These are phyloP conservation scores for Platanthera guangdongensis DNA, from an alignment of 106 monocot species.

Conservation along the genomic window DNA sequence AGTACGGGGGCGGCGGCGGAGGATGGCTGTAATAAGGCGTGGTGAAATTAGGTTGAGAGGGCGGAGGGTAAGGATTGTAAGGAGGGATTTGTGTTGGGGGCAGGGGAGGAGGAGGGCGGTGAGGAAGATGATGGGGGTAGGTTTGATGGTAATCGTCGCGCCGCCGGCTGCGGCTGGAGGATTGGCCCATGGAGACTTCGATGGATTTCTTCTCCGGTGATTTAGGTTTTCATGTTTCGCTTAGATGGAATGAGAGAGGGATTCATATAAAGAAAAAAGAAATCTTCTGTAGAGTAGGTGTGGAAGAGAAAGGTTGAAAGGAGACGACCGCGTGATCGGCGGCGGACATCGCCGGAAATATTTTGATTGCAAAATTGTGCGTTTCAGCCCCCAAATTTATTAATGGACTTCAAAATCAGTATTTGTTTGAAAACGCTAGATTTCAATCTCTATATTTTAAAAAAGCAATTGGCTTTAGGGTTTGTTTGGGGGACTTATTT, in stretches of 20 bases:
- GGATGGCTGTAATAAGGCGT: conserved; percentile 2
- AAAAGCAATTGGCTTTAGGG: too few relatives aligned
- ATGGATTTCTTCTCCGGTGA: neutral
- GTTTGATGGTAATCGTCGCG: conserved; percentile 5
- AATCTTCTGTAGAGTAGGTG: neutral
- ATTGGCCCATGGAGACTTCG: conserved; percentile 26
- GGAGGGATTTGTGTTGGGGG: conserved; percentile 16
- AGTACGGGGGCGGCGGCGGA: neutral
- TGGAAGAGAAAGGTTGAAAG: neutral
- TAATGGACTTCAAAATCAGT: too few relatives aligned
- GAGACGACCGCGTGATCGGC: neutral
- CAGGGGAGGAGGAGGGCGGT: conserved; percentile 2
- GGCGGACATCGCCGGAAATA: neutral
- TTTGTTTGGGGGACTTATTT: too few relatives aligned
- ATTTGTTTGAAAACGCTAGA: too few relatives aligned
- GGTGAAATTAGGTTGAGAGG: conserved; percentile 9
- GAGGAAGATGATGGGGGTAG: neutral
- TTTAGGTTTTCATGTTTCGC: neutral
- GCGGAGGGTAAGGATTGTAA: conserved; percentile 9
- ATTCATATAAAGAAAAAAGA: neutral
- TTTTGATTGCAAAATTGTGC: too few relatives aligned
- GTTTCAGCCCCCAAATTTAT: too few relatives aligned
- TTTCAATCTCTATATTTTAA: too few relatives aligned
- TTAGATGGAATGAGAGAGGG: neutral
- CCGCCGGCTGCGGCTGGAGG: conserved; percentile 21